Base-by-base conservation (phyloP, 495 filamentous ascomycete species). In the Trichoderma reesei region DNA sequence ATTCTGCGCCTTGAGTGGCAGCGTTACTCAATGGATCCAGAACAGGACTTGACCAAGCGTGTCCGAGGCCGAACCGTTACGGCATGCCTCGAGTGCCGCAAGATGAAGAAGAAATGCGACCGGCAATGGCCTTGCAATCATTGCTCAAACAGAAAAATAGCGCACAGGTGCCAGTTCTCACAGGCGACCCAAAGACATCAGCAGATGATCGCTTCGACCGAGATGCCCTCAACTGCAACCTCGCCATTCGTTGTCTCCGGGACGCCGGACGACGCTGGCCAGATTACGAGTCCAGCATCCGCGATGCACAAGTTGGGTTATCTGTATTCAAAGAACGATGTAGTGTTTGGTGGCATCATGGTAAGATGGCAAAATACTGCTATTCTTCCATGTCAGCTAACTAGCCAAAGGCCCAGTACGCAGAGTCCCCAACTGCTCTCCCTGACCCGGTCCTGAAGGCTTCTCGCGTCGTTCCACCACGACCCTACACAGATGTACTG, bases 91-190 rank as follows among this genome's bases (percentile, higher is more conserved):
- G 51, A 56, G 31, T 56, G 51, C 51, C 51, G 51, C 3, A 56
- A 56, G 31, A 56, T 31, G 51, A 56, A 56, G 31, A 56, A 56
- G 51, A 56, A 79, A 75, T 79, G 77, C 68, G 76, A 76, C 59
- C 70, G 73, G 16, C 65, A 74, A 65, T 80, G 78, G 65, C 77
- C 77, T 1, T 80, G 77, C 69, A 77, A 78, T 54, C 76, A 80
- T 60, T 80, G 77, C 68, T 63, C 69, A 20, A 71, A 70, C 61
- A 66, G 77, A 64, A 75, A 73, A 31, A 72, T 79, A 2, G 72
- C 76, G 1, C 76, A 80, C 63, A 67, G 74, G 5, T 80, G 77
- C 62, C 72, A 70, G 8, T 78, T 75, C 65, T 66, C 67, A 16
- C 51, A 33, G 31, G 2, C 51, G 31, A 56, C 51, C 13, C 51